Evolutionary conservation across 139 green algal species (phyloP), one percentile per base, ranked within the genome.

Genomic region (Chlorella sp.): DNA sequence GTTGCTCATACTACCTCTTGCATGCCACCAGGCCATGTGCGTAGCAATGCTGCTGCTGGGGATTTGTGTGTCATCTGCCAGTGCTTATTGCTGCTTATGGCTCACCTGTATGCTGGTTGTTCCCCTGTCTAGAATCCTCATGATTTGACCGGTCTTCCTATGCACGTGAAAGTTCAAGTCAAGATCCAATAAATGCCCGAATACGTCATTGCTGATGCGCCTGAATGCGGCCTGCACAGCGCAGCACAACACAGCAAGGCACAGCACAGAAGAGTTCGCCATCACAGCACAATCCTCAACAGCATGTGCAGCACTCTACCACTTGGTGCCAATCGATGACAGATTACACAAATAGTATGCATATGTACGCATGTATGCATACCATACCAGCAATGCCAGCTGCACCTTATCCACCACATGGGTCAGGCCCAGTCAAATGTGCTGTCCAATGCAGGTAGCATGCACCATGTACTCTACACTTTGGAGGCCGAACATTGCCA

Each of bases 91-190:
- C 10, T 55, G 62, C 62, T 49, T 72, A n/a, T n/a, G n/a, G n/a
- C n/a, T n/a, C n/a, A n/a, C n/a, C n/a, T n/a, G n/a, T n/a, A n/a
- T n/a, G n/a, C n/a, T n/a, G n/a, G n/a, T n/a, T n/a, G n/a, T n/a
- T n/a, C 91, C 91, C 22, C 91, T 71, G 76, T 96, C 91, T 74
- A 96, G 77, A 24, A 95, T 88, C 35, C 91, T 82, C 81, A 92
- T 91, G 62, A 96, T 77, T 60, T 84, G 73, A 14, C 84, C 84
- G 0, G 92, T 97, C 81, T 94, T 94, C 62, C 92, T 78, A 24
- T 91, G 83, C 63, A 97, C 83, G 75, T 97, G 92, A 72, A 90
- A 97, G 20, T 79, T 74, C 50, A 93, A 80, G 72, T 94, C 89
- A 70, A 96, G 83, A 10, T 83, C 79, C 65, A 95, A 80, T 31